phyloP scores from a whole-genome alignment of 2,329 filamentous ascomycete genomes.

The Pleoardoris graminearum region DNA sequence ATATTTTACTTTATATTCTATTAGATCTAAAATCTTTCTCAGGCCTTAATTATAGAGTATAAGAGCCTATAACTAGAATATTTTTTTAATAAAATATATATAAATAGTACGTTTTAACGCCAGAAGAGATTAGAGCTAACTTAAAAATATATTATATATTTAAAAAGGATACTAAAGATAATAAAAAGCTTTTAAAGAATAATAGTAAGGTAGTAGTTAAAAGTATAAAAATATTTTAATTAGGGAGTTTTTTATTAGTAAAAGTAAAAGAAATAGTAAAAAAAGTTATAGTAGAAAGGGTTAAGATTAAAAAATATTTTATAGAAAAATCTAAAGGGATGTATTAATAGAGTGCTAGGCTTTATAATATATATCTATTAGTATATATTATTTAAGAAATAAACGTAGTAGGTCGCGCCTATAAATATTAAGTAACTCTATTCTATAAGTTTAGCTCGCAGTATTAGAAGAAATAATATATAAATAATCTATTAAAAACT shows the following conservation, averaged over 20 bases:
- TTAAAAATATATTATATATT: constrained; percentile 42
- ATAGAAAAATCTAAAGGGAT: too few relatives aligned
- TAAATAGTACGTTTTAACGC: constrained; percentile 44
- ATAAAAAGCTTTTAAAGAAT: too few relatives aligned
- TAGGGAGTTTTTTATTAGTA: constrained; percentile 22
- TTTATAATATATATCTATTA: constrained; percentile 33
- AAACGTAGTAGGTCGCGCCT: too few relatives aligned
- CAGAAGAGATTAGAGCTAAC: constrained; percentile 37
- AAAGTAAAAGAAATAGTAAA: constrained; percentile 26
- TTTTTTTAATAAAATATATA: constrained; percentile 47
- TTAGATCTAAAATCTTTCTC: constrained; percentile 44
- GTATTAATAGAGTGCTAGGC: too few relatives aligned
- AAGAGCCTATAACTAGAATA: constrained; percentile 51
- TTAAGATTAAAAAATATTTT: constrained; percentile 19
- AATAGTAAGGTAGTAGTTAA: too few relatives aligned
- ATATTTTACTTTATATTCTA: constrained; percentile 53
- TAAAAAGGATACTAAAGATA: constrained; percentile 41
- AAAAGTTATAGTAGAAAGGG: constrained; percentile 18
- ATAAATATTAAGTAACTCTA: too few relatives aligned
- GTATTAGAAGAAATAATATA: too few relatives aligned
- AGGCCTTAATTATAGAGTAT: constrained; percentile 45
- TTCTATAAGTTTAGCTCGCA: too few relatives aligned
- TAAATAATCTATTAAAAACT: too few relatives aligned
- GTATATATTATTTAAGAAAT: too few relatives aligned
- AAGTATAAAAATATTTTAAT: too few relatives aligned